These are phyloP conservation scores for Panicum miliaceum DNA, from an alignment of 176 grass and related monocot species.

Conservation along the genomic window DNA sequence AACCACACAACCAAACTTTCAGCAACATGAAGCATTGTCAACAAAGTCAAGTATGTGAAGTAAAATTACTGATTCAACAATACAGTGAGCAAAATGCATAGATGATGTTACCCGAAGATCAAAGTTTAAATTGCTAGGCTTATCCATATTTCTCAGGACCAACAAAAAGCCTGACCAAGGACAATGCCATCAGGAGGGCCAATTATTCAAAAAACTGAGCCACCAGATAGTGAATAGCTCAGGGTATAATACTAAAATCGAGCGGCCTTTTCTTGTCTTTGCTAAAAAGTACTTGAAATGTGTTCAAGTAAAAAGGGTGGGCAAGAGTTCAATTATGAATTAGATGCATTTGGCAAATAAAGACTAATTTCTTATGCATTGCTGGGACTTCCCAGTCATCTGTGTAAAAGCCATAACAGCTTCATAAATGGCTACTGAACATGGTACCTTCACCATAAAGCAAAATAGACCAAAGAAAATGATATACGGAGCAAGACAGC, in stretches of 20 bases:
- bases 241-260: background rate
- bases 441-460: background rate
- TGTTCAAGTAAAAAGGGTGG: background rate
- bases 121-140: background rate
- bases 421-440: constrained; percentile 2
- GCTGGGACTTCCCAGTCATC: background rate
- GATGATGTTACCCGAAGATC: background rate
- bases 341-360: constrained; percentile 9
- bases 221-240: background rate
- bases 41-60: background rate
- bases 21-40: background rate
- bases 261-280: background rate
- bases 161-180: background rate
- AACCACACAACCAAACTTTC: background rate
- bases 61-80: background rate
- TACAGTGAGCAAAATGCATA: background rate
- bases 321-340: constrained; percentile 1
- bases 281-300: background rate
- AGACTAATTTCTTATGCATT: background rate
- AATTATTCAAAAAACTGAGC: background rate
- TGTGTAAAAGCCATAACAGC: background rate
- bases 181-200: background rate
- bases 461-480: background rate
- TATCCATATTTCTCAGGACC: background rate
- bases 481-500: background rate